Conservation (phyloP, 352 stramenopile species). For the Phytophthora quininea region DNA sequence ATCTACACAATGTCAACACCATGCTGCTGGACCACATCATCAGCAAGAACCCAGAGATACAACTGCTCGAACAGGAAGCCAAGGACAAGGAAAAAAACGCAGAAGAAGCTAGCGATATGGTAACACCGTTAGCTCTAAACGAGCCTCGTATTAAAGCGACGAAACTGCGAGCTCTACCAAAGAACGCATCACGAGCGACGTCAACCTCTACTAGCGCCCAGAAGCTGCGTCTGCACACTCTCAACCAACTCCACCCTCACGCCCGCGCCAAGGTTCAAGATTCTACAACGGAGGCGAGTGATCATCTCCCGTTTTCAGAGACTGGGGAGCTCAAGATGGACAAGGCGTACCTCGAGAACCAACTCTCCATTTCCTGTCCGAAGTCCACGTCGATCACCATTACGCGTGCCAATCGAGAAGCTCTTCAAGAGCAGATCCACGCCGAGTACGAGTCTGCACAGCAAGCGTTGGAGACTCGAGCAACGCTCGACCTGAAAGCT, state of each 20-base stretch:
- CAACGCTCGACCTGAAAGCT: conserved; percentile 52
- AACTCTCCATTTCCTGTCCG: conserved; percentile 53
- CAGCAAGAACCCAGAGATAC: conserved; percentile 64
- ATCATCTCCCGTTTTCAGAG: conserved; percentile 43
- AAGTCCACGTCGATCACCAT: conserved; percentile 18
- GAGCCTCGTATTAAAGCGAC: too few species aligned
- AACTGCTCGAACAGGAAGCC: conserved; percentile 40
- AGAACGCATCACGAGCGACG: not conserved
- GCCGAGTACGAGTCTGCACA: conserved; percentile 44
- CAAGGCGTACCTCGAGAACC: conserved; percentile 62
- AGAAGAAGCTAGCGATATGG: too few species aligned
- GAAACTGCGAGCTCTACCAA: conserved; percentile 1
- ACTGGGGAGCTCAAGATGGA: conserved; percentile 59
- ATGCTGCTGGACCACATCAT: conserved; percentile 76
- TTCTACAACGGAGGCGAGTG: conserved; percentile 25
- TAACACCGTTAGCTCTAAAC: too few species aligned
- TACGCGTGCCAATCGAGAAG: conserved; percentile 23
- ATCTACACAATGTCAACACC: conserved; percentile 49
- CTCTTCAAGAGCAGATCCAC: conserved; percentile 50
- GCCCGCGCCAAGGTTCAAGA: conserved; percentile 43
- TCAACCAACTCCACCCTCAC: conserved; percentile 50
- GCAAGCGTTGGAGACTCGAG: conserved; percentile 42
- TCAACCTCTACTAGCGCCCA: conserved; percentile 12
- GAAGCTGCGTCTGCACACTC: conserved; percentile 52
- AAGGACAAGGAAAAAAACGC: not conserved